Percentiles rank a stretch among this genome's conserved stretches.
Conservation (phyloP, 2,329 filamentous ascomycete genomes). For the Penicillium sp. region DNA sequence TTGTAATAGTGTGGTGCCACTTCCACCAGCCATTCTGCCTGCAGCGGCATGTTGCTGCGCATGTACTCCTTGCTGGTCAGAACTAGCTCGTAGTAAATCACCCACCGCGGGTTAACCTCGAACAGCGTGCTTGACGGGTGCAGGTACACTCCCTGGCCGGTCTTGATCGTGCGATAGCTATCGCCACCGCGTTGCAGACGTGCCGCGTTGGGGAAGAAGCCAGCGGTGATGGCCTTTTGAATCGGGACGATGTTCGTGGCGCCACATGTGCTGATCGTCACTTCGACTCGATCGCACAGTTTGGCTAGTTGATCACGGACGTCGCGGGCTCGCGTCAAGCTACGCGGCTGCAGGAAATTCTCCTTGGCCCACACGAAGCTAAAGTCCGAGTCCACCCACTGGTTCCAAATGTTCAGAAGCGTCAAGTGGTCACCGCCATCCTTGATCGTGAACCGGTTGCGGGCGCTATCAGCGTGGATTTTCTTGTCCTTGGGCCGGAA, state of each 20-base stretch:
- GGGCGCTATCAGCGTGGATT: slow-evolving; percentile 86
- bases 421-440: slow-evolving; percentile 88
- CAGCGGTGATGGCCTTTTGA: slow-evolving; percentile 80
- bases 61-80: slow-evolving; percentile 96
- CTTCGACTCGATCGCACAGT: slow-evolving; percentile 88
- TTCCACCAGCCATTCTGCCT: slow-evolving; percentile 79
- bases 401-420: slow-evolving; percentile 87
- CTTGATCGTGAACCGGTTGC: slow-evolving; percentile 80
- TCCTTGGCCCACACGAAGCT: slow-evolving; percentile 81
- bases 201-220: slow-evolving; percentile 92
- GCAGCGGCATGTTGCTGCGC: slow-evolving; percentile 78
- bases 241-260: slow-evolving; percentile 70
- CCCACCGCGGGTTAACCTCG: slow-evolving; percentile 74
- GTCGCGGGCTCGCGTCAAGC: slow-evolving; percentile 81
- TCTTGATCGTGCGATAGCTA: slow-evolving; percentile 87
- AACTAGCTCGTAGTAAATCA: slow-evolving; percentile 82
- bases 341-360: slow-evolving; percentile 89
- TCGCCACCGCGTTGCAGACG: slow-evolving; percentile 77
- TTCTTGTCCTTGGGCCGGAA: slow-evolving; percentile 97
- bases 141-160: slow-evolving; percentile 80
- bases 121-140: slow-evolving; percentile 82
- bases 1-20: slow-evolving; percentile 94
- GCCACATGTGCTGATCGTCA: slow-evolving; percentile 64
- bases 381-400: slow-evolving; percentile 92
- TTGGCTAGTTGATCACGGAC: slow-evolving; percentile 89